These are phyloP conservation scores for Edaphochlamys debaryana DNA, from an alignment of 139 green algal genomes.

Conservation along the genomic window DNA sequence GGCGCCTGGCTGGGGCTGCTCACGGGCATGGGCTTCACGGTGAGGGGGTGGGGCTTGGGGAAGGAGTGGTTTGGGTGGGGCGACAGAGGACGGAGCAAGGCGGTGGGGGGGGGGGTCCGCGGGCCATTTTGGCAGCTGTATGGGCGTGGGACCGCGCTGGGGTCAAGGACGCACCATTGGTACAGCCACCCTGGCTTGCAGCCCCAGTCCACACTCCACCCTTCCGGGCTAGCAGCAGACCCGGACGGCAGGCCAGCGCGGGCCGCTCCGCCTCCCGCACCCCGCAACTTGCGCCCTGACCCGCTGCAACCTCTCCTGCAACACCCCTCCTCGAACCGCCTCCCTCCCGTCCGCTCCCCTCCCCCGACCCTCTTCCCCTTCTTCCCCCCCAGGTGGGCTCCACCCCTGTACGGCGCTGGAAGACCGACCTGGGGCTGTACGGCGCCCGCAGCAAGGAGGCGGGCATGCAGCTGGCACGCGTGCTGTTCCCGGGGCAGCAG, in stretches of 20 bases:
- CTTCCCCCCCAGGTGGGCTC: constrained; percentile 1
- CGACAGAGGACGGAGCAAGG: too few relatives aligned
- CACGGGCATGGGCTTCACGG: constrained; percentile 57
- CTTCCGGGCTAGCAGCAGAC: too few relatives aligned
- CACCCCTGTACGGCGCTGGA: constrained; percentile 62
- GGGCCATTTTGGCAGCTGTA: too few relatives aligned
- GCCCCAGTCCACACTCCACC: too few relatives aligned
- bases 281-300: too few relatives aligned
- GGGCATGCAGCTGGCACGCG: constrained; percentile 64
- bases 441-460: constrained; percentile 67
- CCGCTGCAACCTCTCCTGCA: neutral
- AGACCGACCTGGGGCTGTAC: constrained; percentile 69
- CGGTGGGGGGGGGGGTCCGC: too few relatives aligned
- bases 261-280: too few relatives aligned
- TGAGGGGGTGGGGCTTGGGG: constrained; percentile 15
- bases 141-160: too few relatives aligned
- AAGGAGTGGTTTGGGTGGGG: too few relatives aligned
- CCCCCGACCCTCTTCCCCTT: neutral
- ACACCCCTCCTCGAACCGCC: neutral
- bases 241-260: too few relatives aligned
- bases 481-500: constrained; percentile 53
- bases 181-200: too few relatives aligned
- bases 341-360: neutral
- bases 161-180: too few relatives aligned
- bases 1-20: constrained; percentile 73